These are phyloP conservation scores for Hippophae tibetana DNA, from an alignment of 306 rosid species.

Conservation along the genomic window DNA sequence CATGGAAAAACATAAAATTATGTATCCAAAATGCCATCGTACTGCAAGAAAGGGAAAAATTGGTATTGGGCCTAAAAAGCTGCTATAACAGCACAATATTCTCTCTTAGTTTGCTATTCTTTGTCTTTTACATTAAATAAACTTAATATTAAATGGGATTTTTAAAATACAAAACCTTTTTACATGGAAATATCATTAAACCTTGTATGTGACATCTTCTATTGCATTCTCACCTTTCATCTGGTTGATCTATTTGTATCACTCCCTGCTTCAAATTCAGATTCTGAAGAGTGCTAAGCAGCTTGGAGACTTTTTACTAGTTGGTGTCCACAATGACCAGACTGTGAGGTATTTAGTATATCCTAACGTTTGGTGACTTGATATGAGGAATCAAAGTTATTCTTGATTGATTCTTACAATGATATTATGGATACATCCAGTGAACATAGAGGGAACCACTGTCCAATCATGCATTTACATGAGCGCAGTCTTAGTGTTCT, in stretches of 20 bases:
- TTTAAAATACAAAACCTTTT: too few relatives aligned
- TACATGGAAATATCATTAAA: background rate
- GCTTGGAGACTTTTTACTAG: slow-evolving; percentile 91
- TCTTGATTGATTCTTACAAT: too few relatives aligned
- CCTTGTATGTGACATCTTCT: slow-evolving; percentile 4
- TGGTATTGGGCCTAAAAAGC: too few relatives aligned
- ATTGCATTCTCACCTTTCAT: slow-evolving; percentile 9
- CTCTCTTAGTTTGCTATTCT: too few relatives aligned
- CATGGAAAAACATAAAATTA: slow-evolving; percentile 20
- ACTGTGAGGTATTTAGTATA: slow-evolving; percentile 57
- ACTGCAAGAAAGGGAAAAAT: too few relatives aligned
- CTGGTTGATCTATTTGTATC: background rate
- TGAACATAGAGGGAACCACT: slow-evolving; percentile 57
- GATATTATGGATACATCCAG: slow-evolving; percentile 30
- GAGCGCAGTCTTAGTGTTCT: slow-evolving; percentile 96
- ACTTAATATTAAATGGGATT: too few relatives aligned
- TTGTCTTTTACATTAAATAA: too few relatives aligned
- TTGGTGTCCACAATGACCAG: slow-evolving; percentile 76
- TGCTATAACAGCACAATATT: too few relatives aligned
- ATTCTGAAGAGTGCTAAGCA: slow-evolving; percentile 83
- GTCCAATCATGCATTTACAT: slow-evolving; percentile 88
- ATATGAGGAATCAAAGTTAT: too few relatives aligned
- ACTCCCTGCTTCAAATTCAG: slow-evolving; percentile 30
- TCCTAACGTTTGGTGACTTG: too few relatives aligned
- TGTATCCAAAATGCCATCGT: too few relatives aligned